Evolutionary conservation across 257 asterid species (phyloP), one percentile per base, ranked within the genome.

Genomic region (Forsythia viridissima): DNA sequence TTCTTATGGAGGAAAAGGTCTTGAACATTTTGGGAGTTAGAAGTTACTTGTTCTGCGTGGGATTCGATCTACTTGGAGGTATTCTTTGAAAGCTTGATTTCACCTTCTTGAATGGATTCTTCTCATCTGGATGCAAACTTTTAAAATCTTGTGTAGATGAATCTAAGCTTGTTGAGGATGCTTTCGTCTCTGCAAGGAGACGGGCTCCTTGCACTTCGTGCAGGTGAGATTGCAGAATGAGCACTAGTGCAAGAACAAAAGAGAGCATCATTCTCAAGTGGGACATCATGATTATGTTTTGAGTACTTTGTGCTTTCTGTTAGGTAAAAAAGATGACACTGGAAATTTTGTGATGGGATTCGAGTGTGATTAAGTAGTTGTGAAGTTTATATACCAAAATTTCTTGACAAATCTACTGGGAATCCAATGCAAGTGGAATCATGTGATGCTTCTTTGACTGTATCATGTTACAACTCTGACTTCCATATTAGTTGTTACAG

Each of bases 1-100:
- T 86, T 79, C 82, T 65, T 65, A 79, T 36, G 78, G 79, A 51
- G 71, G 78, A 61, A 73, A 79, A 68, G 41, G 42, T 73, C 78
- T 80, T 9, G 15, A 79, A 77, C 83, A 74, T 82, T 44, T 80
- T 40, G 57, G 74, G 71, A 76, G 65, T 66, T n/a, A 68, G 82
- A 81, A 78, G 85, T 88, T 88, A 90, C 92, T 87, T 88, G 87
- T 90, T 90, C 85, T 90, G 91, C n/a, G 84, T 90, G 36, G 92
- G 94, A 80, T 88, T 90, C 48, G 90, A 88, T 82, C 85, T 81
- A 87, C 90, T 90, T 77, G 90, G 91, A 43, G 92, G 92, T 82
- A 88, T 76, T 82, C 65, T 80, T 42, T 85, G 68, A 63, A 84
- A 83, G 83, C 88, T 88, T 3, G 94, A 82, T 37, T 83, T 84